These are phyloP conservation scores for Persicaria maculosa DNA, from an alignment of 148 eudicot species.

Conservation along the genomic window DNA sequence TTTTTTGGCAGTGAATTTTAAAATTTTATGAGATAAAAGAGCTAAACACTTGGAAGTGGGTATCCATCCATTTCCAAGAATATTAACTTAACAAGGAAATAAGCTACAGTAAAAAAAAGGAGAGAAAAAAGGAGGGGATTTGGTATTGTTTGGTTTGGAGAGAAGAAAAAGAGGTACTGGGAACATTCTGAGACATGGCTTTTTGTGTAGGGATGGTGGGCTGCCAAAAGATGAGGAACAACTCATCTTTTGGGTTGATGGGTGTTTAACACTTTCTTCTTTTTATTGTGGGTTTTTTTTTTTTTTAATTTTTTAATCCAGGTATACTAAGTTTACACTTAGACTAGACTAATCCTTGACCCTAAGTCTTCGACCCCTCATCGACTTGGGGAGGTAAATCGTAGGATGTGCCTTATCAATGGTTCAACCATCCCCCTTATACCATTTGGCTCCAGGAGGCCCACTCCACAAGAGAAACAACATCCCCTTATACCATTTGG, in stretches of 20 bases:
- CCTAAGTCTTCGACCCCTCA: too few species aligned
- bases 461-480: too few species aligned
- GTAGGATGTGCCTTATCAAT: too few species aligned
- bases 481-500: too few species aligned
- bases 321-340: too few species aligned
- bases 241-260: neutral
- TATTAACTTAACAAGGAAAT: conserved; percentile 7
- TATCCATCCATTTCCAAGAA: neutral
- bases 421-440: too few species aligned
- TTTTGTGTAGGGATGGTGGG: neutral
- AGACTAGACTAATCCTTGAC: too few species aligned
- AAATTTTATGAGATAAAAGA: neutral
- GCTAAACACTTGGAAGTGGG: neutral
- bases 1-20: too few species aligned
- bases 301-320: neutral
- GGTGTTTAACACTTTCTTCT: neutral
- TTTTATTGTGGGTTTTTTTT: neutral
- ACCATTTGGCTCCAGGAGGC: too few species aligned
- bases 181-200: neutral
- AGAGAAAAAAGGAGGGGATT: neutral
- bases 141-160: neutral
- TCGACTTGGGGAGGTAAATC: too few species aligned
- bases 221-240: neutral
- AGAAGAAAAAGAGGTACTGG: neutral
- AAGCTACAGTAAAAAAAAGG: neutral